These are phyloP conservation scores for Mycena capillaripes DNA, from an alignment of 768 basidiomycete species.

Conservation along the genomic window DNA sequence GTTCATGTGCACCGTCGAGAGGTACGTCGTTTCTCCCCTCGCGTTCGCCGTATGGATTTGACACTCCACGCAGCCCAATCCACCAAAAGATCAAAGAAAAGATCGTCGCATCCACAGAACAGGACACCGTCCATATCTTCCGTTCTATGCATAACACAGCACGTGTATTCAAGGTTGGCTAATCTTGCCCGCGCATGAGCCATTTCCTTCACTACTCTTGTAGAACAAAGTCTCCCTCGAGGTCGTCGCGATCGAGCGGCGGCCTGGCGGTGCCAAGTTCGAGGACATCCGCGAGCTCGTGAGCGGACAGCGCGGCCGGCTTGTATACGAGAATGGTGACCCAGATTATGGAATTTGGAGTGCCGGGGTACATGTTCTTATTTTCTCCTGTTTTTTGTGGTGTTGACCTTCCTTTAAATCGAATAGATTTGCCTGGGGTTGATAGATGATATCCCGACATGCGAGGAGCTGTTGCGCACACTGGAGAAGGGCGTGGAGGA, in stretches of 20 bases:
- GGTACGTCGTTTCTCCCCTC: conserved; percentile 49
- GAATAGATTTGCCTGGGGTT: conserved; percentile 66
- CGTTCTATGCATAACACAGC: conserved; percentile 87
- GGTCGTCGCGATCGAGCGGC: conserved; percentile 86
- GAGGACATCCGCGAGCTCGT: conserved; percentile 86
- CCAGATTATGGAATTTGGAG: conserved; percentile 91
- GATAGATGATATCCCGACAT: conserved; percentile 89
- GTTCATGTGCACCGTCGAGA: conserved; percentile 94
- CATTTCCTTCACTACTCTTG: too few species aligned
- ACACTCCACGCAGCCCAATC: conserved; percentile 68
- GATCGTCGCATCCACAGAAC: conserved; percentile 87
- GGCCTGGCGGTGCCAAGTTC: conserved; percentile 90
- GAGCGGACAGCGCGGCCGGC: conserved; percentile 74
- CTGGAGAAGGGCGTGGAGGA: conserved; percentile 85
- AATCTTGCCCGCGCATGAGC: too few species aligned
- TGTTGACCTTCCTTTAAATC: not conserved
- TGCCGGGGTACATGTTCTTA: conserved; percentile 55
- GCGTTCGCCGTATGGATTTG: too few species aligned
- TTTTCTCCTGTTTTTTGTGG: not conserved
- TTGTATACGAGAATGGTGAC: conserved; percentile 89
- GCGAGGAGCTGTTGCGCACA: conserved; percentile 74
- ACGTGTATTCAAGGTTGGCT: conserved; percentile 90
- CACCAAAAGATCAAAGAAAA: conserved; percentile 92
- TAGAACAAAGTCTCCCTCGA: conserved; percentile 86
- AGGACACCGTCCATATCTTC: conserved; percentile 92